phyloP scores from a whole-genome alignment of 2,329 filamentous ascomycete species.

The Alternaria triticimaculans region DNA sequence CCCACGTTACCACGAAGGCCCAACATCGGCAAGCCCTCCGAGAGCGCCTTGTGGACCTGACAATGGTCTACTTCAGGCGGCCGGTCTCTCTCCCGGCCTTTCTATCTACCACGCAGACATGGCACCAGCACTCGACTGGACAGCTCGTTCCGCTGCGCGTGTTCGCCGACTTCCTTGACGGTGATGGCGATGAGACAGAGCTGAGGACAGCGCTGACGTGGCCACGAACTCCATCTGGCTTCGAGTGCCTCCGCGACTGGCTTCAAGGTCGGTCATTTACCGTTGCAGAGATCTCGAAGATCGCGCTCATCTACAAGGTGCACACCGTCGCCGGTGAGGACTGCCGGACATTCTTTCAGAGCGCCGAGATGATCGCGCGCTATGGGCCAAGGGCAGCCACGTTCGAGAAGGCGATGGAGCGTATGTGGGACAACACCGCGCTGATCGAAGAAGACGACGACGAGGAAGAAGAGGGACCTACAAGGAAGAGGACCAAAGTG shows the following conservation, averaged over 20 bases:
- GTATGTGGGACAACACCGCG: not conserved
- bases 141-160: not conserved
- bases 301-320: not conserved
- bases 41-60: not conserved
- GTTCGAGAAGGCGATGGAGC: not conserved
- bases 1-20: not conserved
- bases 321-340: not conserved
- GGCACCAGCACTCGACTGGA: not conserved
- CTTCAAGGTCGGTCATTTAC: not conserved
- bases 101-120: not conserved
- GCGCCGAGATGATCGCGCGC: not conserved
- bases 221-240: not conserved
- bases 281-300: not conserved
- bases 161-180: not conserved
- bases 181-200: not conserved
- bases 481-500: not conserved
- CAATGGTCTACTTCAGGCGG: not conserved
- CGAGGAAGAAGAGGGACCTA: not conserved
- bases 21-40: not conserved
- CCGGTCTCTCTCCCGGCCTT: not conserved
- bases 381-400: not conserved
- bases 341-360: not conserved
- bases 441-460: not conserved
- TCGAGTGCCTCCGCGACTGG: not conserved
- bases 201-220: not conserved